These are phyloP conservation scores for Beauveria brongniartii DNA, from an alignment of 2,329 filamentous ascomycete species.

Conservation along the genomic window DNA sequence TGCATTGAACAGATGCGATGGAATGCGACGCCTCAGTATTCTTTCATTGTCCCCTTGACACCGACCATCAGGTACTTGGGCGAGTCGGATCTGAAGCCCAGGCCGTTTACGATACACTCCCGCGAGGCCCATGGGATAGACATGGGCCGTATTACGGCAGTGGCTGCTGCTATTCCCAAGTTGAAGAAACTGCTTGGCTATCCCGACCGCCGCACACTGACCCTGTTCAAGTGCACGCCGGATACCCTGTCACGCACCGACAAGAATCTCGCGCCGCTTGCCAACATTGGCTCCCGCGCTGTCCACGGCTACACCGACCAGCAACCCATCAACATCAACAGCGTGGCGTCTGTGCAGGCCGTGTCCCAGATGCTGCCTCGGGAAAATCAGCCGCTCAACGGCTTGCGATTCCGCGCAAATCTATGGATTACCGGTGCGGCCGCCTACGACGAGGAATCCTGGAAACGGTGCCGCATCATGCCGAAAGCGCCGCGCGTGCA, in stretches of 20 bases:
- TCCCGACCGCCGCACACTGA: conserved; percentile 8
- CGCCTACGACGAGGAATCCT: conserved; percentile 15
- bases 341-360: conserved; percentile 15
- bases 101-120: conserved; percentile 14
- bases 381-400: conserved; percentile 14
- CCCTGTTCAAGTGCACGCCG: conserved; percentile 12
- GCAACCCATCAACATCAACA: conserved; percentile 16
- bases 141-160: conserved; percentile 11
- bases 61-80: not conserved
- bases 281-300: conserved; percentile 14
- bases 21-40: not conserved
- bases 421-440: conserved; percentile 14
- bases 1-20: not conserved
- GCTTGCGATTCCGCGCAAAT: conserved; percentile 16
- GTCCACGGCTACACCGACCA: conserved; percentile 17
- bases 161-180: conserved; percentile 12
- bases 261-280: conserved; percentile 14
- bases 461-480: conserved; percentile 14
- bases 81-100: not conserved
- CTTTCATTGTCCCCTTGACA: not conserved
- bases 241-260: conserved; percentile 13
- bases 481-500: not conserved
- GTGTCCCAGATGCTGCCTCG: conserved; percentile 12
- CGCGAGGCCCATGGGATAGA: conserved; percentile 14
- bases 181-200: conserved; percentile 14